These are phyloP conservation scores for Kwoniella mangroviensis DNA, from an alignment of 768 basidiomycete species.

Conservation along the genomic window DNA sequence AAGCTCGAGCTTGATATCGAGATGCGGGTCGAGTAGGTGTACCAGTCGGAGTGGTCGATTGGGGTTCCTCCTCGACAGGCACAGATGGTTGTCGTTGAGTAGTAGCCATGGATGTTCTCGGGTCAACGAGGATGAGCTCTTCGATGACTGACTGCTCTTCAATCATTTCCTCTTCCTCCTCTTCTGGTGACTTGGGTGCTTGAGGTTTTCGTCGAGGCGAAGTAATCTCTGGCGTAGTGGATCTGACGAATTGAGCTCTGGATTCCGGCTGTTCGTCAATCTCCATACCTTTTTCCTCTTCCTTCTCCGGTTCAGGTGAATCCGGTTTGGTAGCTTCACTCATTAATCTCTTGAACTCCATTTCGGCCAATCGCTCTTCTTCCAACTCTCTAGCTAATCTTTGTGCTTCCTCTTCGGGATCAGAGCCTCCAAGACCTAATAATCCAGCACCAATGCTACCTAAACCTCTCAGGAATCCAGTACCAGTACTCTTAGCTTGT, in stretches of 20 bases:
- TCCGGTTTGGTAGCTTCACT: constrained; percentile 21
- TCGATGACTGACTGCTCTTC: constrained; percentile 25
- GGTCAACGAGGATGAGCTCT: constrained; percentile 7
- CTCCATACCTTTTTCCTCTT: constrained; percentile 21
- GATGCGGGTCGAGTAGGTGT: constrained; percentile 26
- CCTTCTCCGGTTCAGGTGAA: constrained; percentile 6
- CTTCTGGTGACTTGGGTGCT: constrained; percentile 23
- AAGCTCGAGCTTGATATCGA: not conserved
- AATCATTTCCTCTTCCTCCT: constrained; percentile 30
- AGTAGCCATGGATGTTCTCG: constrained; percentile 3
- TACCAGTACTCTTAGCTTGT: constrained; percentile 32
- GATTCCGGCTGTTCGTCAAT: constrained; percentile 1
- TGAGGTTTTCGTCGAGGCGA: not conserved
- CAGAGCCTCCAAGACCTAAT: constrained; percentile 33
- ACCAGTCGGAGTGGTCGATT: constrained; percentile 37
- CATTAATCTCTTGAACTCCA: constrained; percentile 40
- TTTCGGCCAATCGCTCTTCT: constrained; percentile 35
- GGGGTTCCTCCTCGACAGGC: not conserved
- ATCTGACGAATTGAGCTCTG: not conserved
- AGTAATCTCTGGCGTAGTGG: constrained; percentile 14
- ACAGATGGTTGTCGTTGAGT: constrained; percentile 7
- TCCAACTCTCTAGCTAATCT: constrained; percentile 37
- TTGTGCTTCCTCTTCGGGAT: constrained; percentile 38
- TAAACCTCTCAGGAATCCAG: constrained; percentile 48
- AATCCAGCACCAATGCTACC: constrained; percentile 38